Conservation (phyloP, 257 asterid genomes). For the Striga asiatica region DNA sequence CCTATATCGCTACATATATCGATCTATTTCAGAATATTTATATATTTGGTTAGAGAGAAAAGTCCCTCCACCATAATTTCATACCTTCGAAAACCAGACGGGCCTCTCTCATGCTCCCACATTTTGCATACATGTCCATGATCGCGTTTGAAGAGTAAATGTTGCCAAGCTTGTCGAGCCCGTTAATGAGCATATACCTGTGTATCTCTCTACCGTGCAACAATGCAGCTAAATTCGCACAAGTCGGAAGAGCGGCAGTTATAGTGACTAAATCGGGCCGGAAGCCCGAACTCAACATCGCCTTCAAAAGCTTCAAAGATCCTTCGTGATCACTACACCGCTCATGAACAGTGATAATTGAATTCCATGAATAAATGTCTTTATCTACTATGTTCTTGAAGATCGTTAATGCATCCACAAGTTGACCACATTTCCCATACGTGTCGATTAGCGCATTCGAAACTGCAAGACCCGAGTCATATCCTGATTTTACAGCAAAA, state of each 20-base stretch:
- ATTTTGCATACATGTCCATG: slow-evolving; percentile 89
- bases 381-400: slow-evolving; percentile 41
- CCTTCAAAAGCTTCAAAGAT: slow-evolving; percentile 40
- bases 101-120: slow-evolving; percentile 71
- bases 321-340: slow-evolving; percentile 70
- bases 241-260: slow-evolving; percentile 69
- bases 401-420: slow-evolving; percentile 37
- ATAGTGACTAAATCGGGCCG: slow-evolving; percentile 64
- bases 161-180: slow-evolving; percentile 25
- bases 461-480: slow-evolving; percentile 37
- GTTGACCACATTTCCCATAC: slow-evolving; percentile 72
- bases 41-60: too few relatives aligned
- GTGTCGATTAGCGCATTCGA: slow-evolving; percentile 66
- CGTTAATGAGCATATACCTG: slow-evolving; percentile 39
- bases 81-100: slow-evolving; percentile 41
- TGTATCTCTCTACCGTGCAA: slow-evolving; percentile 71
- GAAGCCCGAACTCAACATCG: slow-evolving; percentile 41
- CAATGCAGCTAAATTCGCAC: slow-evolving; percentile 55
- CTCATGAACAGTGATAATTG: slow-evolving; percentile 57
- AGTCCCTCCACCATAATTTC: too few relatives aligned
- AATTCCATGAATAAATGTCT: slow-evolving; percentile 87
- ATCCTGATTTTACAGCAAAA: slow-evolving; percentile 43
- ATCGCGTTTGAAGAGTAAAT: slow-evolving; percentile 39
- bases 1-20: too few relatives aligned
- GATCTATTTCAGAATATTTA: too few relatives aligned